Evolutionary conservation across 495 filamentous ascomycete species (phyloP), one percentile per base, ranked within the genome.

Genomic region (Delitschia confertaspora): DNA sequence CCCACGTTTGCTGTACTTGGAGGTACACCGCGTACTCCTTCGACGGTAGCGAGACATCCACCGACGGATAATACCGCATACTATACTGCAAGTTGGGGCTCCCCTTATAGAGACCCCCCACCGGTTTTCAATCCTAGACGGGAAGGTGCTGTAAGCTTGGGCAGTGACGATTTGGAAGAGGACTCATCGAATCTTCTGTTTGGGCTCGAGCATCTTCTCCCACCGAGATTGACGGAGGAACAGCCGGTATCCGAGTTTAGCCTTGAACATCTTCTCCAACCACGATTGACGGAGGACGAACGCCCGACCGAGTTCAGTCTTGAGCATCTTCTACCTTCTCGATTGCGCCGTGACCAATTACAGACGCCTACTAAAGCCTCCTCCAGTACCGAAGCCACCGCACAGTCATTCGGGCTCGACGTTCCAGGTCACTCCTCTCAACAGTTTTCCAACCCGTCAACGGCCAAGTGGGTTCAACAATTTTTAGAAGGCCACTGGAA

Each of bases 51-150:
- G 7, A 34, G 35, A 10, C 47, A 49, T 30, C 51, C 42, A 16
- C 24, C 33, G 17, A 55, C 47, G 10, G 51, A 58, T 22, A 60
- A 33, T 33, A 37, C 42, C 3, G 30, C 44, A 17, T 65, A 64
- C 56, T 64, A 60, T 45, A 66, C 62, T 10, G 64, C 64, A 3
- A 61, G 55, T 40, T 66, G 64, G 62, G 64, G 62, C 21, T 61
- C 58, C n/a, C 62, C 62, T 17, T 65, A 65, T 47, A 40, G 58
- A 24, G 35, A 40, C 6, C 61, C 61, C 2, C 40, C 56, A 3
- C 59, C 59, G 1, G 23, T 33, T 8, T 59, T 42, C 52, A 55
- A 45, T 37, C 37, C 17, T 27, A 45, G 25, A 31, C 49, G 43
- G 20, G 7, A 25, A 10, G 24, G 14, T 5, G 47, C 49, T 21